These are phyloP conservation scores for Coemansia sp. DNA, from an alignment of 192 early-diverging fungal genomes.

Conservation along the genomic window DNA sequence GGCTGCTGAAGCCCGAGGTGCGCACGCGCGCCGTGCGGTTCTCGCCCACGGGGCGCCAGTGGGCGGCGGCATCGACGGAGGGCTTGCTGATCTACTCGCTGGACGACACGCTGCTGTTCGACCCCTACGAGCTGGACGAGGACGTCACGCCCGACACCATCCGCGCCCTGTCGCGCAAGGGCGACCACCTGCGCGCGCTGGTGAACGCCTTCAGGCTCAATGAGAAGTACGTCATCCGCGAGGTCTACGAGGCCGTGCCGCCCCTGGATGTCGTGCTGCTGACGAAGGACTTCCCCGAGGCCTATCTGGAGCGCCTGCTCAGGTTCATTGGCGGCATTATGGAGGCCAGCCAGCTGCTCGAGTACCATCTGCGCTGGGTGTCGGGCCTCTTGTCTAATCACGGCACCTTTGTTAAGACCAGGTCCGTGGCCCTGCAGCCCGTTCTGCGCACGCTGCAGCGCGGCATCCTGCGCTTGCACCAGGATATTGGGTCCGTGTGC, in stretches of 20 bases:
- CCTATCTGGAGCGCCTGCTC: constrained; percentile 84
- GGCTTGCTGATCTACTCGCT: constrained; percentile 94
- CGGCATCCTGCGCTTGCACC: constrained; percentile 54
- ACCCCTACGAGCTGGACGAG: constrained; percentile 97
- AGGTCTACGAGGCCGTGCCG: constrained; percentile 81
- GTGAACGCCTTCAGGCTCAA: constrained; percentile 95
- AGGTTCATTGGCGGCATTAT: constrained; percentile 78
- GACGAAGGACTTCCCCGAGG: constrained; percentile 77
- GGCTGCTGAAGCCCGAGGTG: constrained; percentile 76
- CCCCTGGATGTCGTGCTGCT: constrained; percentile 73
- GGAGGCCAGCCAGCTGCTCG: constrained; percentile 80
- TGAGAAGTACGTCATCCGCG: constrained; percentile 72
- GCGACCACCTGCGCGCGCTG: constrained; percentile 85
- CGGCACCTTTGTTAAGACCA: constrained; percentile 68
- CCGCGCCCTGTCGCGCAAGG: constrained; percentile 65
- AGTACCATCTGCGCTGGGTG: constrained; percentile 88
- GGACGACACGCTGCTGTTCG: constrained; percentile 90
- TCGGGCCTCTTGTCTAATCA: constrained; percentile 74
- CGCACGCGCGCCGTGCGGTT: constrained; percentile 87
- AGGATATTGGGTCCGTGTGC: constrained; percentile 52
- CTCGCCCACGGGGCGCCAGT: constrained; percentile 91
- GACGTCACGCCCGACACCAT: constrained; percentile 93
- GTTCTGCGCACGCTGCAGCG: constrained; percentile 83
- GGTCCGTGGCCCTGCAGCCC: constrained; percentile 64
- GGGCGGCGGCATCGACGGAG: constrained; percentile 95